Evolutionary conservation across 2,329 filamentous ascomycete genomes (phyloP), one percentile per base, ranked within the genome.

Genomic region (Exserohilum turcica): DNA sequence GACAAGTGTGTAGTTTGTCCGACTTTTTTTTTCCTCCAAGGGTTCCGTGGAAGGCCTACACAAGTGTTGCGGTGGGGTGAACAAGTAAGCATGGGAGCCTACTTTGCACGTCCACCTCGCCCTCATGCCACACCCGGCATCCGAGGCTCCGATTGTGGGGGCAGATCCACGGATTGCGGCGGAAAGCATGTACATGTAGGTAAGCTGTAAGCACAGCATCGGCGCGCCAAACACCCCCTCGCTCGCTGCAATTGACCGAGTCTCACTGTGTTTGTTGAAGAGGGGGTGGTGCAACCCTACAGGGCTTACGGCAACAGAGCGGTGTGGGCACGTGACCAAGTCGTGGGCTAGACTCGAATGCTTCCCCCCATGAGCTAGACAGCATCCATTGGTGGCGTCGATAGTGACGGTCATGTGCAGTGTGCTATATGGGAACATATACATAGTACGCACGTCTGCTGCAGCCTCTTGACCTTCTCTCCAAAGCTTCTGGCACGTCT

Each of bases 351-450:
- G 51, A 24, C 18, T 28, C 6, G 9, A 31, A 18, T 39, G 31
- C 28, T 28, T 43, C 18, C 15, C 12, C 18, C 15, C 12, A 13
- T 40, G 21, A 15, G 13, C 29, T 21, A 37, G 8, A 10, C 37
- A 18, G 19, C 46, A 27, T 48, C 27, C 39, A 56, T 56, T 43
- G 43, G 48, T 44, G 35, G 31, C 16, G 15, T 29, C 29, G 47
- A 28, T 18, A 28, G 47, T 15, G 35, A 45, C 53, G 35, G 39
- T 56, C 54, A 56, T 56, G 54, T 49, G 54, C 43, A 43, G 24
- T 37, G n/a, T 24, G 28, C n/a, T 47, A 29, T 43, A 35, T 7
- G 21, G 33, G 40, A 32, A 47, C 19, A 29, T 27, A 40, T 45
- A 38, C 27, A n/a, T n/a, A n/a, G n/a, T n/a, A n/a, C n/a, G n/a